A percentile compares a stretch with the other conserved stretches of the same genome.
Evolutionary conservation across 192 early-diverging fungal genomes (phyloP).

Genomic region (Entomortierella lignicola): DNA sequence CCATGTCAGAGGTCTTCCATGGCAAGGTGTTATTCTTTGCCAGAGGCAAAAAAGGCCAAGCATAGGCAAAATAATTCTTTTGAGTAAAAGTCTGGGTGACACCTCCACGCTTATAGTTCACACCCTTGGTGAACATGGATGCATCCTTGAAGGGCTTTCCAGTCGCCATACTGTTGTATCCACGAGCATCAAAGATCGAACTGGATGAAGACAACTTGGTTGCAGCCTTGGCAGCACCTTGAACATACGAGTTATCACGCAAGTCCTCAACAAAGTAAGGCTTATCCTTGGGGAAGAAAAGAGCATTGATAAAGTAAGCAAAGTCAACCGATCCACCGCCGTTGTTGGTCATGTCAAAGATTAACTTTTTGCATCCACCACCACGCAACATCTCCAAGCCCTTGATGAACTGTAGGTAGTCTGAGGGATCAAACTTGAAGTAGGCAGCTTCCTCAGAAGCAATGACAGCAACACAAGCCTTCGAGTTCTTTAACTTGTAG

Average conservation of each 20-base stretch:
- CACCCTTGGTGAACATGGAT: conserved; percentile 40
- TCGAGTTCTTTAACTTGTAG: conserved; percentile 25
- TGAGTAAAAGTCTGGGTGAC: conserved; percentile 25
- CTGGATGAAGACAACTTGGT: conserved; percentile 1
- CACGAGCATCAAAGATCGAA: conserved; percentile 40
- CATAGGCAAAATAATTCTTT: conserved; percentile 29
- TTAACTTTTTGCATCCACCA: conserved; percentile 50
- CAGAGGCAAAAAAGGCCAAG: conserved; percentile 47
- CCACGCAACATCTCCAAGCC: conserved; percentile 34
- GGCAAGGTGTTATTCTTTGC: conserved; percentile 40
- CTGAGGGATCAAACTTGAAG: conserved; percentile 22
- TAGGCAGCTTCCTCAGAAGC: conserved; percentile 38
- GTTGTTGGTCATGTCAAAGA: conserved; percentile 59
- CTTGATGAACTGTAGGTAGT: conserved; percentile 32
- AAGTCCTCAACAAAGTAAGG: conserved; percentile 48
- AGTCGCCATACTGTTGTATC: conserved; percentile 8
- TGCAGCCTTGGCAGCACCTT: conserved; percentile 32
- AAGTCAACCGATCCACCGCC: conserved; percentile 49
- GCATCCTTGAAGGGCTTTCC: conserved; percentile 37
- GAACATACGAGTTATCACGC: conserved; percentile 15
- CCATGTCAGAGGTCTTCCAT: conserved; percentile 52
- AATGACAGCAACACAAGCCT: conserved; percentile 53
- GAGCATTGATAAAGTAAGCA: conserved; percentile 50
- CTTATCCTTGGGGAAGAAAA: conserved; percentile 48
- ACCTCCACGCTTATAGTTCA: conserved; percentile 31